Conservation (phyloP, 164 flowering plant genomes). For the Magnolia changhungtana region DNA sequence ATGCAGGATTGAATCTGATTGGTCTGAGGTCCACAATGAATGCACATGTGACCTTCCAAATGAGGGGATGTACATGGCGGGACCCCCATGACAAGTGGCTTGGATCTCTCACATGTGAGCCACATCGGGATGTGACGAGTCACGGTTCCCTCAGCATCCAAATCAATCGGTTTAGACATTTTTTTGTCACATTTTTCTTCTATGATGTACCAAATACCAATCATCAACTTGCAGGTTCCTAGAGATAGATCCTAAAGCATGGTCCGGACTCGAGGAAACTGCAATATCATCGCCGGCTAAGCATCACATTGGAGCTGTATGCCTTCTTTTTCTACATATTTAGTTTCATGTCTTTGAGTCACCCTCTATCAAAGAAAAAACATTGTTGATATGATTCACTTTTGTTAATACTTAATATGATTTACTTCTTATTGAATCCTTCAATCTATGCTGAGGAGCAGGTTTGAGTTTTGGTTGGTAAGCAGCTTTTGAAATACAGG, state of each 20-base stretch:
- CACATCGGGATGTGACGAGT: background rate
- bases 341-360: background rate
- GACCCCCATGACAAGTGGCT: background rate
- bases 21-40: too few species aligned
- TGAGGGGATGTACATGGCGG: background rate
- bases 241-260: constrained; percentile 58
- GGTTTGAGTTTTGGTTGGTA: too few species aligned
- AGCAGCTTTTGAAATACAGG: too few species aligned
- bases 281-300: constrained; percentile 45
- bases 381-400: too few species aligned
- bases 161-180: background rate
- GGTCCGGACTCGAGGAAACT: constrained; percentile 88
- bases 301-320: constrained; percentile 81
- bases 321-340: constrained; percentile 11
- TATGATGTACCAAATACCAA: background rate
- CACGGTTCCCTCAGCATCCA: background rate
- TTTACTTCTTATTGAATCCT: too few species aligned
- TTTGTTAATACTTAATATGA: too few species aligned
- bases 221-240: constrained; percentile 38
- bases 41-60: background rate
- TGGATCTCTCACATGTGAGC: background rate
- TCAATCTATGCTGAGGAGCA: background rate
- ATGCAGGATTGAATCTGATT: too few species aligned
- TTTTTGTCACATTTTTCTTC: background rate
- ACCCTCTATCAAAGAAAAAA: too few species aligned